Conservation (phyloP, 805 yeast genomes). For the Grigorovia jiainica region DNA sequence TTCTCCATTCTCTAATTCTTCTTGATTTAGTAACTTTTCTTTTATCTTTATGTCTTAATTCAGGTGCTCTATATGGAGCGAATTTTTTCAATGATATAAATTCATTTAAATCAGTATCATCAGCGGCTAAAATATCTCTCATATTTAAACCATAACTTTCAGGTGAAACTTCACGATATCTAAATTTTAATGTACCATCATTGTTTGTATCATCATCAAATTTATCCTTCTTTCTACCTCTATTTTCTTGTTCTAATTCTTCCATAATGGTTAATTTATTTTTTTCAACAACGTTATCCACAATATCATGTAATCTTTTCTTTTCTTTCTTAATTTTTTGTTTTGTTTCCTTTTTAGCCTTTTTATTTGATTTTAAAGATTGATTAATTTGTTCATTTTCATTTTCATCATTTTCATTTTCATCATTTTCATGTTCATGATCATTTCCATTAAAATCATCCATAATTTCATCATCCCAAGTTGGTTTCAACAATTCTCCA, state of each 20-base stretch:
- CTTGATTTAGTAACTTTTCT: conserved; percentile 76
- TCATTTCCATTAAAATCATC: not conserved
- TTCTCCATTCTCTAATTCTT: conserved; percentile 83
- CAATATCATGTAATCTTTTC: conserved; percentile 51
- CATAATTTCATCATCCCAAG: conserved; percentile 22
- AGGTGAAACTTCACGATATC: conserved; percentile 91
- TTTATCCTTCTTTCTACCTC: conserved; percentile 45
- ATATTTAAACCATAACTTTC: conserved; percentile 81
- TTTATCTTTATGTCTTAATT: conserved; percentile 63
- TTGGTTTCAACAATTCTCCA: not conserved
- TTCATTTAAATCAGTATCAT: conserved; percentile 75
- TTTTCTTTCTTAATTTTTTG: conserved; percentile 52
- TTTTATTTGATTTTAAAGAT: too few relatives aligned
- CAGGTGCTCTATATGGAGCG: conserved; percentile 83
- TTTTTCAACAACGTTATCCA: conserved; percentile 69
- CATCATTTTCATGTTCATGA: conserved; percentile 14
- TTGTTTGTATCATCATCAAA: conserved; percentile 10
- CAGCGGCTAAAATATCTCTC: conserved; percentile 83
- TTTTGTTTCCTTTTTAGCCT: conserved; percentile 44
- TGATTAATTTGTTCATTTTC: conserved; percentile 34
- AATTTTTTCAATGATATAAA: conserved; percentile 84
- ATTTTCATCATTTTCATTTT: conserved; percentile 15
- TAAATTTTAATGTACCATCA: conserved; percentile 40
- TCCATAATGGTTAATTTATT: conserved; percentile 58
- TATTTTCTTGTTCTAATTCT: conserved; percentile 53